These are phyloP conservation scores for Naematelia encephala DNA, from an alignment of 768 basidiomycete species.

Conservation along the genomic window DNA sequence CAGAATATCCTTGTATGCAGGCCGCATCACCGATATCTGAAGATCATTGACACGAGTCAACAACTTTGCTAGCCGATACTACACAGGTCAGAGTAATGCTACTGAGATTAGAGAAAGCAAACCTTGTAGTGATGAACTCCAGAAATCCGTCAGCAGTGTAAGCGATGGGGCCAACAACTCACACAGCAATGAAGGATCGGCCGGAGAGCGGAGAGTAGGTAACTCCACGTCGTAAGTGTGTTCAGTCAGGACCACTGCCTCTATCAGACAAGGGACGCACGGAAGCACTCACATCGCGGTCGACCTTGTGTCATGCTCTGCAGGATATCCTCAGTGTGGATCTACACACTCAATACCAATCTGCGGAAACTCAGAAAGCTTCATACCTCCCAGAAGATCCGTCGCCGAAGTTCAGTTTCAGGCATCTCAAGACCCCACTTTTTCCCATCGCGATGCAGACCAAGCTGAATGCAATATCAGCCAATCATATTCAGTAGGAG, in stretches of 20 bases:
- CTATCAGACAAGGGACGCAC: no score
- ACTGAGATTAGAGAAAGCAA: no score
- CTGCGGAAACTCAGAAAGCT: not conserved
- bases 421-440: slow-evolving; percentile 5
- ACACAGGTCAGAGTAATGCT: no score
- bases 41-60: slow-evolving; percentile 8
- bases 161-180: not conserved
- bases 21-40: not conserved
- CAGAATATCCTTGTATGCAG: slow-evolving; percentile 1
- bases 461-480: not conserved
- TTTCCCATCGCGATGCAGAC: slow-evolving; percentile 6
- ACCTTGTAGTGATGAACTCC: slow-evolving; percentile 7
- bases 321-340: slow-evolving; percentile 6
- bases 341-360: not conserved
- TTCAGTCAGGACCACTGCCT: not conserved
- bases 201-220: not conserved
- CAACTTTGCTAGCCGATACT: slow-evolving; percentile 5
- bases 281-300: slow-evolving; percentile 9
- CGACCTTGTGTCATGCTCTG: slow-evolving; percentile 8
- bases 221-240: not conserved
- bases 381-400: slow-evolving; percentile 17
- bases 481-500: not conserved
- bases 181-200: not conserved
- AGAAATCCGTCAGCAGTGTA: not conserved
- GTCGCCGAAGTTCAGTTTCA: slow-evolving; percentile 1